Evolutionary conservation across 106 monocot species (phyloP).

Genomic region (Phalaenopsis equestris): DNA sequence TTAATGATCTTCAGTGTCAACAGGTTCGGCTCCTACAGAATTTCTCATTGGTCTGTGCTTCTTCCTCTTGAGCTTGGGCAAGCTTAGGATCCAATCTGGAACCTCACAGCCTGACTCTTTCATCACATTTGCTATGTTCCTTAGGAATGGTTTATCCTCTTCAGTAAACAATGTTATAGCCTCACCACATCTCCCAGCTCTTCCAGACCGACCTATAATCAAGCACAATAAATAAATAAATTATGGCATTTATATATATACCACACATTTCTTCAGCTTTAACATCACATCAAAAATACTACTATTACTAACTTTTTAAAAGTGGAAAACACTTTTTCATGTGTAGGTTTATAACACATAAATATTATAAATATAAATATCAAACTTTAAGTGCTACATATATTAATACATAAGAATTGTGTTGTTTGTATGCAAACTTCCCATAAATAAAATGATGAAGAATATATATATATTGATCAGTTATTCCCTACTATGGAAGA

Average conservation of each 20-base stretch:
- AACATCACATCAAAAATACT: too few relatives aligned
- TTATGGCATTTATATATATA: neutral
- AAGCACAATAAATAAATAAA: neutral
- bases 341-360: too few relatives aligned
- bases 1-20: conserved; percentile 11
- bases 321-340: too few relatives aligned
- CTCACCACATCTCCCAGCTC: conserved; percentile 87
- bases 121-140: conserved; percentile 95
- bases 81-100: conserved; percentile 72
- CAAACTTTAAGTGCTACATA: too few relatives aligned
- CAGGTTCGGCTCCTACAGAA: conserved; percentile 42
- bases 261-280: too few relatives aligned
- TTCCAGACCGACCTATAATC: conserved; percentile 72
- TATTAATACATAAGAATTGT: too few relatives aligned
- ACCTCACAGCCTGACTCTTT: conserved; percentile 83
- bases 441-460: too few relatives aligned
- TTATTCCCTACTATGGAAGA: too few relatives aligned
- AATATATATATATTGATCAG: too few relatives aligned
- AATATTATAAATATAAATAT: too few relatives aligned
- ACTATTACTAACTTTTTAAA: too few relatives aligned
- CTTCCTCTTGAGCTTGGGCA: conserved; percentile 64
- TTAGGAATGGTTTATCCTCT: conserved; percentile 81
- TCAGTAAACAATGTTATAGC: conserved; percentile 90
- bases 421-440: too few relatives aligned
- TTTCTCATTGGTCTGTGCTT: conserved; percentile 72